A percentile compares a stretch with the other conserved stretches of the same genome.
These are phyloP conservation scores for Trichoderma atroviride DNA, from an alignment of 2,329 filamentous ascomycete genomes.

Conservation along the genomic window DNA sequence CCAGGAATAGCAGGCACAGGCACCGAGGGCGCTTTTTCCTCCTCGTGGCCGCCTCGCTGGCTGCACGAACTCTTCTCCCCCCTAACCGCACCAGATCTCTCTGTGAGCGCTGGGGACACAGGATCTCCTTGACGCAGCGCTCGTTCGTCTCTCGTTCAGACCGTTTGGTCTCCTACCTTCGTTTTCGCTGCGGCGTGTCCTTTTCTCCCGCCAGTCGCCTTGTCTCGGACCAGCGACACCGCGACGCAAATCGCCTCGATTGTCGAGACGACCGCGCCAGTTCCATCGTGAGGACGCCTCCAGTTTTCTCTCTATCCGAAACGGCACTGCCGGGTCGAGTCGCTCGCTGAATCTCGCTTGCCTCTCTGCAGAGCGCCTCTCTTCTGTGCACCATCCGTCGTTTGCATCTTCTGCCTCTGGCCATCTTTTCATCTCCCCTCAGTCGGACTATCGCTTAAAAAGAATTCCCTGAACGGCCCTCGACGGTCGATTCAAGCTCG, in stretches of 20 bases:
- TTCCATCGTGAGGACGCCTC: slow-evolving; percentile 7
- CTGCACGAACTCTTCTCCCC: slow-evolving; percentile 21
- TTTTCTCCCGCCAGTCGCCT: background rate
- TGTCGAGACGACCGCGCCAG: background rate
- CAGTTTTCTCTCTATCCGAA: slow-evolving; percentile 24
- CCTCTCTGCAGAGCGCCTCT: background rate
- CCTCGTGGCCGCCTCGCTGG: slow-evolving; percentile 9
- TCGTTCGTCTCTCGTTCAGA: slow-evolving; percentile 26
- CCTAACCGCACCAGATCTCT: slow-evolving; percentile 20
- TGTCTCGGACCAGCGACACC: background rate
- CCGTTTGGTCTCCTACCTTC: slow-evolving; percentile 10
- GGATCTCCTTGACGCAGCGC: slow-evolving; percentile 2
- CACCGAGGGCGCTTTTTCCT: slow-evolving; percentile 15
- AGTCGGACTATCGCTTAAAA: slow-evolving; percentile 2
- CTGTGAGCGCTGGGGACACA: slow-evolving; percentile 20
- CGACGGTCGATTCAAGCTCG: background rate
- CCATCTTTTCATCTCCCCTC: background rate
- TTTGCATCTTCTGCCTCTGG: background rate
- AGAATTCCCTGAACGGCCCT: background rate
- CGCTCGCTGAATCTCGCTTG: slow-evolving; percentile 25
- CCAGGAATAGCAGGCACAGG: slow-evolving; percentile 16
- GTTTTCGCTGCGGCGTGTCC: slow-evolving; percentile 15
- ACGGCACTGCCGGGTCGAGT: slow-evolving; percentile 25
- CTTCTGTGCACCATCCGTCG: background rate
- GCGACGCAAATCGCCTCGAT: background rate